These are phyloP conservation scores for Rhododendron molle DNA, from an alignment of 148 eudicot genomes.

Conservation along the genomic window DNA sequence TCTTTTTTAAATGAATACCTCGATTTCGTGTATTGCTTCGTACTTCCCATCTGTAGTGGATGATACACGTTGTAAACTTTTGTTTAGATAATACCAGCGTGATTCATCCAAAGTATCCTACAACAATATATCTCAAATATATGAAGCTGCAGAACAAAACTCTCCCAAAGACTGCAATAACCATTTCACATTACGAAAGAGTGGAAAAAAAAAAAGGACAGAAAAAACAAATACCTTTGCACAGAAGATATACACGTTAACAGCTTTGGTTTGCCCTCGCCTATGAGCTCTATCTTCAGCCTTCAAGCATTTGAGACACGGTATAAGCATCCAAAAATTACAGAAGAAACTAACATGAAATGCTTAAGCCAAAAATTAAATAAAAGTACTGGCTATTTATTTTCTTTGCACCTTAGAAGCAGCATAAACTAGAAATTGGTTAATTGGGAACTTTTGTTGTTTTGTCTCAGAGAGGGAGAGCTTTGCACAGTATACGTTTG, in stretches of 20 bases:
- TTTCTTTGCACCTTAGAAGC: not conserved
- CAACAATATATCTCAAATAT: conserved; percentile 6
- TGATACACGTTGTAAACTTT: conserved; percentile 75
- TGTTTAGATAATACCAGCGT: conserved; percentile 71
- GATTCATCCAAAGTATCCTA: conserved; percentile 88
- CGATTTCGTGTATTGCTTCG: conserved; percentile 59
- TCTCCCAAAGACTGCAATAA: not conserved
- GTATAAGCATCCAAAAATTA: conserved; percentile 1
- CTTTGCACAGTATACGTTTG: not conserved
- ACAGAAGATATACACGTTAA: conserved; percentile 86
- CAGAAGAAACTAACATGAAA: not conserved
- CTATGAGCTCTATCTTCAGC: conserved; percentile 98
- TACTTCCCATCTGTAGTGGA: conserved; percentile 83
- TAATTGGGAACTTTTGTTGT: not conserved
- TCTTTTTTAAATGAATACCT: conserved; percentile 39
- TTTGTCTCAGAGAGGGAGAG: not conserved
- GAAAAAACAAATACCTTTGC: conserved; percentile 57
- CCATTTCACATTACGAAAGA: not conserved
- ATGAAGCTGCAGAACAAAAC: not conserved
- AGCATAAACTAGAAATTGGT: not conserved
- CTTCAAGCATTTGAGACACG: conserved; percentile 30
- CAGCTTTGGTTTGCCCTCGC: conserved; percentile 84
- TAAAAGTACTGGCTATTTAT: not conserved
- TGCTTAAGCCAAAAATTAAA: not conserved
- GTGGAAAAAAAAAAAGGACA: not conserved